Conservation (phyloP, 1,284 basidiomycete genomes). For the Moesziomyces sp. region DNA sequence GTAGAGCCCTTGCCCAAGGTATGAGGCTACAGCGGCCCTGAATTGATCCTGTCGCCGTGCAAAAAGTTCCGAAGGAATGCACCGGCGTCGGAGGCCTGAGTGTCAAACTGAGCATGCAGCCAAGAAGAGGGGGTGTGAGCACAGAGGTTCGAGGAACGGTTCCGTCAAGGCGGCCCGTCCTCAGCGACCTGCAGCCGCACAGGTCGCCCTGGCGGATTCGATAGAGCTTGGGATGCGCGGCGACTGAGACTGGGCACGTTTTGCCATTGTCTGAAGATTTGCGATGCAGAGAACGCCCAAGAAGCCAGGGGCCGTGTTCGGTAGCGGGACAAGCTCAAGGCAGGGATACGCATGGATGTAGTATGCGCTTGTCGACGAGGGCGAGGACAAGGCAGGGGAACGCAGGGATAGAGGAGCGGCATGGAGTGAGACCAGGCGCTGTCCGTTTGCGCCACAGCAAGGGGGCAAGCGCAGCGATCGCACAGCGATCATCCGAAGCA, state of each 20-base stretch:
- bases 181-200: no score
- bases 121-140: slow-evolving; percentile 2
- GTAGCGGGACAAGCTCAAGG: slow-evolving; percentile 26
- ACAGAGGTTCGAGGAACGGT: background rate
- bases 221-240: background rate
- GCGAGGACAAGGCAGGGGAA: slow-evolving; percentile 13
- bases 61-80: slow-evolving; percentile 37
- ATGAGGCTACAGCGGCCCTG: slow-evolving; percentile 3
- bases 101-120: background rate
- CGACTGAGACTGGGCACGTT: background rate
- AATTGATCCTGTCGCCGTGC: no score
- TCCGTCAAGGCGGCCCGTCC: no score
- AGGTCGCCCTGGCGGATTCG: no score
- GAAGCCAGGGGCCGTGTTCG: slow-evolving; percentile 21
- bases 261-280: background rate
- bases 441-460: slow-evolving; percentile 15
- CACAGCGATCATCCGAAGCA: background rate
- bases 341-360: slow-evolving; percentile 13
- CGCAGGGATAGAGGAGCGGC: slow-evolving; percentile 19
- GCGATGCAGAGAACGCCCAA: slow-evolving; percentile 11
- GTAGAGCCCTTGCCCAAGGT: background rate
- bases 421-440: slow-evolving; percentile 18
- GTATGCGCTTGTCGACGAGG: slow-evolving; percentile 1
- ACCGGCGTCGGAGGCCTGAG: slow-evolving; percentile 3
- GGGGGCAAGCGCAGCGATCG: slow-evolving; percentile 6